Percentiles rank a stretch among this genome's conserved stretches.
Evolutionary conservation across 805 yeast genomes (phyloP).

Genomic region (Cyberlindnera maclurae): DNA sequence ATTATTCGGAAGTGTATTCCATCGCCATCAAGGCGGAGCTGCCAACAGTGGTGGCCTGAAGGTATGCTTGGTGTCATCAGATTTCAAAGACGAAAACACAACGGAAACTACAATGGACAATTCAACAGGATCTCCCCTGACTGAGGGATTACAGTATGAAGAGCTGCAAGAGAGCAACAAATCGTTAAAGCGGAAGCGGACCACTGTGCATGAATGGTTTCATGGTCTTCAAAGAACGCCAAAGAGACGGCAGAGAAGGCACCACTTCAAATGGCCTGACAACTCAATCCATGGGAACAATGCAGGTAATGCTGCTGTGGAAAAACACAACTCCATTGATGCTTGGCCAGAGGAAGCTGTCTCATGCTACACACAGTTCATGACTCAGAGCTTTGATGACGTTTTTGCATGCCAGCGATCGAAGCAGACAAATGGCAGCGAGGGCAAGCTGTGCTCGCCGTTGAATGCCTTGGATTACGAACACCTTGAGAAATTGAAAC

Average conservation of each 20-base stretch:
- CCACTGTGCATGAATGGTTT: conserved; percentile 1
- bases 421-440: not conserved
- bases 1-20: not conserved
- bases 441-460: conserved; percentile 1
- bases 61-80: not conserved
- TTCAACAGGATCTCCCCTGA: not conserved
- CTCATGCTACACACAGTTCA: conserved; percentile 2
- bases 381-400: not conserved
- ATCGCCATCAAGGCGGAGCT: not conserved
- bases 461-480: conserved; percentile 3
- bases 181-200: no score
- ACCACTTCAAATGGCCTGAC: conserved; percentile 2
- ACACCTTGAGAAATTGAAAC: conserved; percentile 4
- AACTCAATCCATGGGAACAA: not conserved
- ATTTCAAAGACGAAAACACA: not conserved
- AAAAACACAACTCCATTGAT: not conserved
- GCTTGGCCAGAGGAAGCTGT: not conserved
- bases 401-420: not conserved
- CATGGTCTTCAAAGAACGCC: not conserved
- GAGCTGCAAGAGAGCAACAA: not conserved
- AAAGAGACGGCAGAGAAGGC: not conserved
- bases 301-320: not conserved
- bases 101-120: not conserved
- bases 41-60: not conserved
- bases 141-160: not conserved